Base-by-base conservation (phyloP, 2,329 filamentous ascomycete genomes). In the Cephalotrichum gorgonifer region DNA sequence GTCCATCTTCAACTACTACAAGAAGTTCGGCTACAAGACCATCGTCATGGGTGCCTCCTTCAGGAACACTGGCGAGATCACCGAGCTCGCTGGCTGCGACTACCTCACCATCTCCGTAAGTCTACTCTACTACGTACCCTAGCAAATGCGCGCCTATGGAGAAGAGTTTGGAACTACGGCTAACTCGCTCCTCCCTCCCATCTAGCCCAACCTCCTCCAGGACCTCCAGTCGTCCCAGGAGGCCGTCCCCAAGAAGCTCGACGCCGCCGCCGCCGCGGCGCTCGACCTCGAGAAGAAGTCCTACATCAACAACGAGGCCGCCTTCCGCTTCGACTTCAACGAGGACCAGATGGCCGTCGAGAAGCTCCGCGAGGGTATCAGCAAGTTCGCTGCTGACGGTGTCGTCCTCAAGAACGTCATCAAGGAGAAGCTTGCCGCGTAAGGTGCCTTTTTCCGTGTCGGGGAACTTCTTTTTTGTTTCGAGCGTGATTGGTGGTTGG, bases 41-140 rank as follows among this genome's bases (percentile, higher is more conserved):
- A 96, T 97, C 62, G 93, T 98, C 73, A 98, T 98, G 93, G 93
- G 93, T 65, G 93, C 93, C 59, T 96, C 90, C 38, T 98, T 98
- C 88, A 84, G 93, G 69, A 97, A 86, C 78, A 75, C 75, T 55
- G 93, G 93, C 64, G 93, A 98, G 78, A 95, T 98, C 72, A 97
- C 88, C 44, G 93, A 98, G 79, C 82, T 98, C 54, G 91, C 91
- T 66, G 93, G 93, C 65, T 96, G 90, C 69, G 93, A 98, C 73
- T 98, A 98, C 79, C 78, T 98, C 62, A 98, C 93, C 68, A 98
- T 98, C 72, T 88, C 93, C 38, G 86, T 89, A 77, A 63, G 85
- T 76, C 50, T 17, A 17, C 27, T 3, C 12, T 22, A 9, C 22
- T 25, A 6, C 33, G 17, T 27, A 20, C 8, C 31, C 17, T n/a